phyloP scores from a whole-genome alignment of 129 eudicot genomes.

The Artemisia argyi region DNA sequence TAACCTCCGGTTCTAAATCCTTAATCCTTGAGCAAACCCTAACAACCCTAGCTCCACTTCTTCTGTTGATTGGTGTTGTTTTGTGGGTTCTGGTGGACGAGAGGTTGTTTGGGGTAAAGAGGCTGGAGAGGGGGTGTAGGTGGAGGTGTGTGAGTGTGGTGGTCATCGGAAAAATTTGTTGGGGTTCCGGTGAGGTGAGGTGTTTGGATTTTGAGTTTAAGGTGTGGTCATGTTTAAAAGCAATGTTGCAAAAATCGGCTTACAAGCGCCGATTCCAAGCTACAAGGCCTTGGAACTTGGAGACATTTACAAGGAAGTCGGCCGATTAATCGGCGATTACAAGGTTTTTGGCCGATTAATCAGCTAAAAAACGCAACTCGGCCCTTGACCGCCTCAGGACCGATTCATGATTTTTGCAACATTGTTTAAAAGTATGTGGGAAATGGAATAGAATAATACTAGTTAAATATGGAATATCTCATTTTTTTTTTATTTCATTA shows the following conservation, averaged over 20 bases:
- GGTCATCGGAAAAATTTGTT: slow-evolving; percentile 24
- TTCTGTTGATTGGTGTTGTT: slow-evolving; percentile 7
- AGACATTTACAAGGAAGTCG: no score
- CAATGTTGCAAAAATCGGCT: no score
- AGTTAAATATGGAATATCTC: slow-evolving; percentile 5
- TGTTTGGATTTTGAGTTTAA: slow-evolving; percentile 2
- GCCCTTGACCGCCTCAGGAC: no score
- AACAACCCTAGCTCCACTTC: slow-evolving; percentile 18
- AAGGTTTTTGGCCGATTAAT: no score
- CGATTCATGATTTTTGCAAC: no score
- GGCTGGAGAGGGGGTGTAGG: slow-evolving; percentile 20
- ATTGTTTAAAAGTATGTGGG: background rate
- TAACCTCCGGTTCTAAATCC: slow-evolving; percentile 49
- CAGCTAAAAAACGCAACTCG: no score
- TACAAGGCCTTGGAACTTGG: no score
- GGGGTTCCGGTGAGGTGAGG: slow-evolving; percentile 10
- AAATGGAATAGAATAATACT: slow-evolving; percentile 3
- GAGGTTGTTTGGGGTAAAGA: background rate
- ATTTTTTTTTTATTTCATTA: background rate
- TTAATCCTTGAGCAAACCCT: slow-evolving; percentile 52
- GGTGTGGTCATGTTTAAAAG: slow-evolving; percentile 19
- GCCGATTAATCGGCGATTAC: no score
- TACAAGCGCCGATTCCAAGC: no score
- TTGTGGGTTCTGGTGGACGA: background rate
- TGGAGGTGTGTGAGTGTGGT: slow-evolving; percentile 2